These are phyloP conservation scores for Mychonastes homosphaera DNA, from an alignment of 139 green algal species.

Conservation along the genomic window DNA sequence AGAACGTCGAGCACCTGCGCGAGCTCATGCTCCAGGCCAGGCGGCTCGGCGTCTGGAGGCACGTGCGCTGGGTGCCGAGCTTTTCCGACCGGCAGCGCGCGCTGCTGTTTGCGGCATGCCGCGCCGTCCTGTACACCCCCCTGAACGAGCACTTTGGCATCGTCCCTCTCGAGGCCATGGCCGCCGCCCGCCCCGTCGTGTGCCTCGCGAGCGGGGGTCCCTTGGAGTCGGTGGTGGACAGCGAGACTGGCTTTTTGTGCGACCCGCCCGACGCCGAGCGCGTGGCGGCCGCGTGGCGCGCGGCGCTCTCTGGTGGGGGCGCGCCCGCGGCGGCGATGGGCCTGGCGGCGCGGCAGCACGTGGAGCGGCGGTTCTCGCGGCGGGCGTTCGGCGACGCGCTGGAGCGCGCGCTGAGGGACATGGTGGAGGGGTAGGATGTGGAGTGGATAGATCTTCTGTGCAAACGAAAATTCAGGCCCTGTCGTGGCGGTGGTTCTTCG, in stretches of 20 bases:
- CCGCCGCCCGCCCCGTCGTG: slow-evolving; percentile 67
- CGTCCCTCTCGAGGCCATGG: slow-evolving; percentile 95
- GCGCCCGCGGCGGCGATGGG: slow-evolving; percentile 38
- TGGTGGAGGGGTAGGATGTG: slow-evolving; percentile 16
- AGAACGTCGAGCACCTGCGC: slow-evolving; percentile 78
- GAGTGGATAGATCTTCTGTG: too few species aligned
- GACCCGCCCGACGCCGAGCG: slow-evolving; percentile 28
- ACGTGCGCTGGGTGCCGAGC: slow-evolving; percentile 72
- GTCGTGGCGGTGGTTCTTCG: too few species aligned
- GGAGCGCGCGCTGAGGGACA: slow-evolving; percentile 23
- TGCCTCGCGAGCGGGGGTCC: slow-evolving; percentile 78
- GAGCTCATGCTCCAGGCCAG: slow-evolving; percentile 55
- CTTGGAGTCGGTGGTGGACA: slow-evolving; percentile 59
- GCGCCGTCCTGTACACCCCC: slow-evolving; percentile 81
- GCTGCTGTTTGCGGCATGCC: slow-evolving; percentile 52
- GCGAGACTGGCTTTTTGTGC: slow-evolving; percentile 56
- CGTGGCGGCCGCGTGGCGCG: slow-evolving; percentile 22
- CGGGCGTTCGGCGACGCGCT: slow-evolving; percentile 54
- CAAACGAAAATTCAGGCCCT: too few species aligned
- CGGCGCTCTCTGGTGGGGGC: slow-evolving; percentile 26
- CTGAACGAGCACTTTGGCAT: slow-evolving; percentile 97
- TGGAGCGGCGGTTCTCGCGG: slow-evolving; percentile 55
- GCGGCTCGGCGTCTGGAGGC: slow-evolving; percentile 37
- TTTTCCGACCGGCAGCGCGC: slow-evolving; percentile 68
- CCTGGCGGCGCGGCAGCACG: slow-evolving; percentile 39